These are phyloP conservation scores for Dioscorea dumetorum DNA, from an alignment of 106 monocot genomes.

Conservation along the genomic window DNA sequence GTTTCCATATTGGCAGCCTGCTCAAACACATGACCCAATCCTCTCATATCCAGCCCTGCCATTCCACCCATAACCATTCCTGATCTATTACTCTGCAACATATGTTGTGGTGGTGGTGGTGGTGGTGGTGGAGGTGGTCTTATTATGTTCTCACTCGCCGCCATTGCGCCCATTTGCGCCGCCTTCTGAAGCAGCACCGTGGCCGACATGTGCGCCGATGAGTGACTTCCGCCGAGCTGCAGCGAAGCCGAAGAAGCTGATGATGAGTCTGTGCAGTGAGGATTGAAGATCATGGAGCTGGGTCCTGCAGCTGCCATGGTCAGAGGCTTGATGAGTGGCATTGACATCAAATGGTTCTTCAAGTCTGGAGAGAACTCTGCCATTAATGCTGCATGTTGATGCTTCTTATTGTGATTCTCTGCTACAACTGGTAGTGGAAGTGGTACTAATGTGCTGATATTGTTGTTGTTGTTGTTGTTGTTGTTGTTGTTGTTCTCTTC, in stretches of 20 bases:
- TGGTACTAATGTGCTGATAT: too few species aligned
- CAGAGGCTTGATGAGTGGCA: background rate
- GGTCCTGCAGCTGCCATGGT: background rate
- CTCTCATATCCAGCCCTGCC: too few species aligned
- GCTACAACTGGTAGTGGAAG: too few species aligned
- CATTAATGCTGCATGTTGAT: background rate
- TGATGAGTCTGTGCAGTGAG: background rate
- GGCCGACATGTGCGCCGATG: conserved; percentile 30
- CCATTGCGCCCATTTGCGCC: conserved; percentile 33
- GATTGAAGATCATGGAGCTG: background rate
- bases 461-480: background rate
- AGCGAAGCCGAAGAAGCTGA: background rate
- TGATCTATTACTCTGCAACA: background rate
- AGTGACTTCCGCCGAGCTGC: background rate
- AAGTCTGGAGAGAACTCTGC: conserved; percentile 1
- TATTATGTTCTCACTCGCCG: conserved; percentile 1
- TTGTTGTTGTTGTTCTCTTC: conserved; percentile 39
- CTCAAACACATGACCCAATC: too few species aligned
- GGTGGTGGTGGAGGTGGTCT: background rate
- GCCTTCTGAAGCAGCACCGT: conserved; percentile 53
- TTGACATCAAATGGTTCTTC: conserved; percentile 6
- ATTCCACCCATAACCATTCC: background rate
- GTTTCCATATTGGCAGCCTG: too few species aligned
- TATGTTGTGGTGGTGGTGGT: background rate
- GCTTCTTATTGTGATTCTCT: too few species aligned